Percentiles rank a stretch among this genome's conserved stretches.
These are phyloP conservation scores for Inga leiocalycina DNA, from an alignment of 306 rosid genomes.

Conservation along the genomic window DNA sequence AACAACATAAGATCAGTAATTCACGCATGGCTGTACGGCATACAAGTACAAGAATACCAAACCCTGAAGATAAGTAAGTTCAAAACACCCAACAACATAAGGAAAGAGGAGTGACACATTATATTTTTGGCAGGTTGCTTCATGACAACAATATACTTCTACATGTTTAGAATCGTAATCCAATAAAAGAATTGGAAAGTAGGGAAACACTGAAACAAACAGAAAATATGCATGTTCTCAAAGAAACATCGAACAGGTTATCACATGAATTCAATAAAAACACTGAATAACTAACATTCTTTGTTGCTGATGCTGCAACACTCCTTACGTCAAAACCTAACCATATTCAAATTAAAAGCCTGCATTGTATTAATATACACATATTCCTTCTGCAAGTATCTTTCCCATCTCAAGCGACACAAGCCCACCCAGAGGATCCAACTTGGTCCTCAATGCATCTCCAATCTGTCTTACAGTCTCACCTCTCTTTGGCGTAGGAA, in stretches of 20 bases:
- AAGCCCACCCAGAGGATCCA: constrained; percentile 79
- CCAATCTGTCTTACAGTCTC: constrained; percentile 97
- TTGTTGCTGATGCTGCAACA: constrained; percentile 4
- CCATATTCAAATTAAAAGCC: constrained; percentile 22
- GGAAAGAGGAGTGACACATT: constrained; percentile 2
- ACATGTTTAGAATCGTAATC: not conserved
- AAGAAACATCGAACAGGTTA: not conserved
- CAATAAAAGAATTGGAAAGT: not conserved
- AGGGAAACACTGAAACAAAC: not conserved
- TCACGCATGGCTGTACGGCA: not conserved
- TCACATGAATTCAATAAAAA: too few species aligned
- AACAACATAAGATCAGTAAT: not conserved
- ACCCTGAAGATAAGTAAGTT: not conserved
- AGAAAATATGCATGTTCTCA: not conserved
- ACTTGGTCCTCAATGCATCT: constrained; percentile 81
- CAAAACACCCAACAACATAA: constrained; percentile 2
- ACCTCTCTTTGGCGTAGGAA: constrained; percentile 94
- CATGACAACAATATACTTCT: not conserved
- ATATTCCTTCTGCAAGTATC: constrained; percentile 90
- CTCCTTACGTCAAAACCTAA: not conserved
- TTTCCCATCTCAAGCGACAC: constrained; percentile 97
- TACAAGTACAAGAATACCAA: not conserved
- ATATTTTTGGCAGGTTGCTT: constrained; percentile 6
- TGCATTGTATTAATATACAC: not conserved
- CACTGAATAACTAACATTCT: not conserved